These are phyloP conservation scores for Agroathelia rolfsii DNA, from an alignment of 1,284 basidiomycete genomes.

Conservation along the genomic window DNA sequence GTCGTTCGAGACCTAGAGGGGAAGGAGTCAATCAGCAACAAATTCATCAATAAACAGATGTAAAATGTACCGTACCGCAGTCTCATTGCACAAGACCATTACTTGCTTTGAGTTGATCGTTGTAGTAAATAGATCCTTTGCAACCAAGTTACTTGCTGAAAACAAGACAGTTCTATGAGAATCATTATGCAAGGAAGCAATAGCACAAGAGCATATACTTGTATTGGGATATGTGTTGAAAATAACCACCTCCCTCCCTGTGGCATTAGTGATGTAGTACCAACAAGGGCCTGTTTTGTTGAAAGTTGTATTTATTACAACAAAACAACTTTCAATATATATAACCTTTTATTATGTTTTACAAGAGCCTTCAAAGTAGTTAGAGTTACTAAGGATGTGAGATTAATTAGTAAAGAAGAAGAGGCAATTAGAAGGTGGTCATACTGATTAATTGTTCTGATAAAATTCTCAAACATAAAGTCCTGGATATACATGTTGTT, in stretches of 20 bases:
- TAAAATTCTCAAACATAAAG: slow-evolving; percentile 45
- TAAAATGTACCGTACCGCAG: slow-evolving; percentile 38
- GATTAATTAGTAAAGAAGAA: background rate
- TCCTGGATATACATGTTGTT: slow-evolving; percentile 49
- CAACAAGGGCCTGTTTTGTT: too few species aligned
- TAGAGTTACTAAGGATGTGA: slow-evolving; percentile 28
- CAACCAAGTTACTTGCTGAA: slow-evolving; percentile 36
- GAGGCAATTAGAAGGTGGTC: slow-evolving; percentile 10
- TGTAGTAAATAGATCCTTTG: slow-evolving; percentile 33
- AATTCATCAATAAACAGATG: slow-evolving; percentile 6
- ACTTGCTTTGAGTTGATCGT: slow-evolving; percentile 35
- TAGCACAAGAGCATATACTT: slow-evolving; percentile 19
- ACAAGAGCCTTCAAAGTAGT: slow-evolving; percentile 47
- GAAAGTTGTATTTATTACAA: too few species aligned
- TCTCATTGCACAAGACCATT: slow-evolving; percentile 45
- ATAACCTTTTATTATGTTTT: slow-evolving; percentile 55
- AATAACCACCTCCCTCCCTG: slow-evolving; percentile 49
- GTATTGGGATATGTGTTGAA: slow-evolving; percentile 47
- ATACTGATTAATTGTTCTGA: slow-evolving; percentile 43
- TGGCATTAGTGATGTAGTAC: slow-evolving; percentile 39
- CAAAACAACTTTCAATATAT: too few species aligned
- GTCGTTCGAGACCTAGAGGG: slow-evolving; percentile 32
- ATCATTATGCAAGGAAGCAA: background rate
- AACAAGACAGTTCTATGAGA: slow-evolving; percentile 1
- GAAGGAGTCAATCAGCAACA: slow-evolving; percentile 3